Base-by-base conservation (phyloP, 1,284 basidiomycete species). In the Trametes pubescens region DNA sequence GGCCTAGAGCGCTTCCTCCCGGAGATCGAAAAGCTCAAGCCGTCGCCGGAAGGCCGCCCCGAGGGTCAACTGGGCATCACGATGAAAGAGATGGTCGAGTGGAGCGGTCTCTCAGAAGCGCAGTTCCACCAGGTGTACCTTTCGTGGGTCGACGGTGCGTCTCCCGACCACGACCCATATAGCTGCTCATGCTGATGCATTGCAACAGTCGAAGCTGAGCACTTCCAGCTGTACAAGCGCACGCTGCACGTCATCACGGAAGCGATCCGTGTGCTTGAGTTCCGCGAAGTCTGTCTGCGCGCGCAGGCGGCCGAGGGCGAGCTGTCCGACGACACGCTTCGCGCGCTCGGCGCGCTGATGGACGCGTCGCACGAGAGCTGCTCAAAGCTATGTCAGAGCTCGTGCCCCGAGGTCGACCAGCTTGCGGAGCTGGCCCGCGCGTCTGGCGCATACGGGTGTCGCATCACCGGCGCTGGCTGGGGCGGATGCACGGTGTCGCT, bases 401-500 rank as follows among this genome's bases (percentile, higher is more conserved):
- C 92, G 9, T 92, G 91, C 72, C 83, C 86, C 1, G 91, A 94
- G 76, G 79, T 96, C 18, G 87, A 96, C 73, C 76, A 85, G 70
- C 82, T 96, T 16, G 84, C 84, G 13, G 72, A 70, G 73, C 74
- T 96, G 68, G 83, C 86, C n/a, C 78, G 82, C 58, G 79, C 84
- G 21, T 84, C 88, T 3, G 94, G 94, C 11, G 92, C 93, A 9
- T 85, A 89, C 63, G 94, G 94, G 1, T 90, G 88, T 69, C 83
- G 92, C 37, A 77, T 93, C 22, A 94, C 93, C 35, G 92, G 91
- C 47, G 94, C 94, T 0, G 94, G 94, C 2, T 97, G 94, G 94
- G 95, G 95, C 55, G 95, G 95, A 13, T 95, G 93, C 69, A 92
- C 91, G 0, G 91, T 96, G 24, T 93, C 92, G 18, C 83, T 96